Evolutionary conservation across 306 rosid genomes (phyloP).

Genomic region (Aeschynomene evenia): DNA sequence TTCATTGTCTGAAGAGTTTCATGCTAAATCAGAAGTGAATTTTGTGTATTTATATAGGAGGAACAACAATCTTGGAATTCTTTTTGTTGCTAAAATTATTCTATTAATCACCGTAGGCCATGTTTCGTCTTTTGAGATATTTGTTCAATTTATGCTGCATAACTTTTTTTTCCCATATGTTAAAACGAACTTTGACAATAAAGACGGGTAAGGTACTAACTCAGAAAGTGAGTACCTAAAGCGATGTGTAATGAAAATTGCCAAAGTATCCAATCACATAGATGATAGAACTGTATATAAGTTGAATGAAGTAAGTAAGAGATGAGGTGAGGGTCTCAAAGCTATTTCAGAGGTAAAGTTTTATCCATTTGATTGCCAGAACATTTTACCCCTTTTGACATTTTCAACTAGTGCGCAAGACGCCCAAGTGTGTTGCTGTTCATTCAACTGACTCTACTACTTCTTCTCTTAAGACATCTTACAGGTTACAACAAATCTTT

Average conservation of each 20-base stretch:
- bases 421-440: constrained; percentile 6
- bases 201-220: neutral
- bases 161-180: too few relatives aligned
- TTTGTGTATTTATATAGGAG: too few relatives aligned
- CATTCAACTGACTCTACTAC: constrained; percentile 15
- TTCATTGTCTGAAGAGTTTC: too few relatives aligned
- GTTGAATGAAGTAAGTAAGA: too few relatives aligned
- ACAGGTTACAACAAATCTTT: too few relatives aligned
- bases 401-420: constrained; percentile 24
- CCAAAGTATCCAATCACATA: neutral
- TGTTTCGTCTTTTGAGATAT: too few relatives aligned
- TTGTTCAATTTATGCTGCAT: too few relatives aligned
- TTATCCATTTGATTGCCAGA: neutral
- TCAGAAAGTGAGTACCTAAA: neutral
- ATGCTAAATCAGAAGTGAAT: too few relatives aligned
- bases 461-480: neutral
- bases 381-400: constrained; percentile 2
- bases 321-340: neutral
- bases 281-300: too few relatives aligned
- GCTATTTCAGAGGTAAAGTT: neutral
- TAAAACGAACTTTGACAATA: neutral
- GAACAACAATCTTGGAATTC: too few relatives aligned
- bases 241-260: neutral
- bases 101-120: too few relatives aligned
- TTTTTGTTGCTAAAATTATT: too few relatives aligned